Evolutionary conservation across 257 asterid species (phyloP).

Genomic region (Galeopsis tetrahit): DNA sequence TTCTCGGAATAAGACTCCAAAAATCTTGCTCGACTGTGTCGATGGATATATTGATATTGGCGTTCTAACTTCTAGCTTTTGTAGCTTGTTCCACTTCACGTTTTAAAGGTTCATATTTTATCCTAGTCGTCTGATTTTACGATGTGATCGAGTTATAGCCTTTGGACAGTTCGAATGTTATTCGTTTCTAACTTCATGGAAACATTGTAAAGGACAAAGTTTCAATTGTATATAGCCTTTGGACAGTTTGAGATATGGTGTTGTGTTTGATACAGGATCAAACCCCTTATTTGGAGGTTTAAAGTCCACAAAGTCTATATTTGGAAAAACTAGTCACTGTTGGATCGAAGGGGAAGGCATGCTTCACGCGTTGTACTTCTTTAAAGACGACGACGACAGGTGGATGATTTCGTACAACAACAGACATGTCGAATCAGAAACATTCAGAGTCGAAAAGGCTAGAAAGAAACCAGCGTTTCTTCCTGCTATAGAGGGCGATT

Average conservation of each 20-base stretch:
- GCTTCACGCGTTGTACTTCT: conserved; percentile 56
- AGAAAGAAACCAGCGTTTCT: conserved; percentile 45
- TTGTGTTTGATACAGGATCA: conserved; percentile 40
- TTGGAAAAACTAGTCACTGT: conserved; percentile 49
- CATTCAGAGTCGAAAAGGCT: conserved; percentile 43
- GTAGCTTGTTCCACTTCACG: neutral
- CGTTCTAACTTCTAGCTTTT: neutral
- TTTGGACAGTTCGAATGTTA: neutral
- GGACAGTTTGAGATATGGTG: too few species aligned
- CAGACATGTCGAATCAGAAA: conserved; percentile 47
- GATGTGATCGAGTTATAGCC: neutral
- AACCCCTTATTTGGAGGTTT: conserved; percentile 53
- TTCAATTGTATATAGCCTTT: too few species aligned
- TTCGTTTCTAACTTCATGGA: neutral
- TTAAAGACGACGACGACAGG: conserved; percentile 24
- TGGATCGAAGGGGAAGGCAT: conserved; percentile 67
- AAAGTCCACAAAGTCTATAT: conserved; percentile 46
- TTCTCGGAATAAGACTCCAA: conserved; percentile 19
- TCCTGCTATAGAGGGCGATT: conserved; percentile 57
- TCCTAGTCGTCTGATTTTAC: neutral
- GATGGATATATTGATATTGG: neutral
- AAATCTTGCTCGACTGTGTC: neutral
- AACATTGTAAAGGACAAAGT: conserved; percentile 8
- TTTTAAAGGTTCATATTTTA: neutral
- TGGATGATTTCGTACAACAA: conserved; percentile 44